phyloP scores from a whole-genome alignment of 2,329 filamentous ascomycete genomes.

The Tetracladium maxilliforme region DNA sequence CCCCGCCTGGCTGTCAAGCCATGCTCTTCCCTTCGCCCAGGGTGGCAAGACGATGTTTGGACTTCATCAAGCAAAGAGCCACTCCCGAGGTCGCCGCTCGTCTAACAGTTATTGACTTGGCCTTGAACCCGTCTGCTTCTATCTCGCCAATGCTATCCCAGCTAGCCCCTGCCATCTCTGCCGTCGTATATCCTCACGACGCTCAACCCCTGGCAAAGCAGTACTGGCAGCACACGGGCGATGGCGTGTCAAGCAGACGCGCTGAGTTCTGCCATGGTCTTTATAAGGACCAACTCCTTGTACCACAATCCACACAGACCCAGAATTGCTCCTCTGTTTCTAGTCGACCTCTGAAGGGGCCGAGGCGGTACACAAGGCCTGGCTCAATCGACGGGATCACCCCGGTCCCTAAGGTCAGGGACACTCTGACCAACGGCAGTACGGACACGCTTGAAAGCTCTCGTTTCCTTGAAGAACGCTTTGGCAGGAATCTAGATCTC shows the following conservation, averaged over 20 bases:
- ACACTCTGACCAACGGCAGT: slow-evolving; percentile 8
- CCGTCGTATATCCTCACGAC: slow-evolving; percentile 56
- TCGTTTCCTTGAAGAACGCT: slow-evolving; percentile 84
- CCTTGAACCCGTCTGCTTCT: slow-evolving; percentile 40
- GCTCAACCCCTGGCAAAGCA: slow-evolving; percentile 67
- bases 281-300: slow-evolving; percentile 53
- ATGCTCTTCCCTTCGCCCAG: slow-evolving; percentile 69
- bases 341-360: no score
- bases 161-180: slow-evolving; percentile 46
- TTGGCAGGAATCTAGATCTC: slow-evolving; percentile 77
- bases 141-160: slow-evolving; percentile 34
- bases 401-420: slow-evolving; percentile 7
- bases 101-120: slow-evolving; percentile 45
- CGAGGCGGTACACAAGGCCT: slow-evolving; percentile 62
- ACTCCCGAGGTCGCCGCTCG: slow-evolving; percentile 31
- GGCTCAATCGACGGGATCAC: slow-evolving; percentile 30
- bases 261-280: slow-evolving; percentile 78
- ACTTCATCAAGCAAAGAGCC: slow-evolving; percentile 53
- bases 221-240: slow-evolving; percentile 94
- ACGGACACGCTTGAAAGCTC: slow-evolving; percentile 48
- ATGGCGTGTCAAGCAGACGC: slow-evolving; percentile 79
- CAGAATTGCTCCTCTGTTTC: no score
- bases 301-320: slow-evolving; percentile 28
- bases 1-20: slow-evolving; percentile 46
- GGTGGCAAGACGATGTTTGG: slow-evolving; percentile 56